Evolutionary conservation across 768 basidiomycete species (phyloP).

Genomic region (Collybiopsis confluens): DNA sequence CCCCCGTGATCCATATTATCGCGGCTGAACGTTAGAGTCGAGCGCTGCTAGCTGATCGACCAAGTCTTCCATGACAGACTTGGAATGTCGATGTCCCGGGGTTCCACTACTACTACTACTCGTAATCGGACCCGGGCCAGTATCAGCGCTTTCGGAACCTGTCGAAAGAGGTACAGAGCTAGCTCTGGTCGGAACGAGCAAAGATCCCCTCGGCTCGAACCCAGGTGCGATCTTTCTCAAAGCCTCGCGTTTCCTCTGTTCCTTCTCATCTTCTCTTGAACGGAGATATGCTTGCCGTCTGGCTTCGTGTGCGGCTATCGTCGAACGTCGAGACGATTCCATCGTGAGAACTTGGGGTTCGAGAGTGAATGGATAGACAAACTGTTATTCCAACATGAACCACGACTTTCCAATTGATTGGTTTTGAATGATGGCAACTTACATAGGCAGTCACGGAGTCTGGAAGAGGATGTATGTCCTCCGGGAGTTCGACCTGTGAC

Average conservation of each 20-base stretch:
- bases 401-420: not conserved
- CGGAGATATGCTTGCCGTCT: constrained; percentile 70
- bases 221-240: constrained; percentile 80
- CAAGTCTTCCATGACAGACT: constrained; percentile 75
- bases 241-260: constrained; percentile 59
- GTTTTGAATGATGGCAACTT: constrained; percentile 13
- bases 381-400: constrained; percentile 46
- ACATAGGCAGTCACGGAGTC: constrained; percentile 89
- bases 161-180: constrained; percentile 1
- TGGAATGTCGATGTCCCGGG: constrained; percentile 21
- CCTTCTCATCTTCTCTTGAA: constrained; percentile 75
- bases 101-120: not conserved
- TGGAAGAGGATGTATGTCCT: constrained; percentile 92
- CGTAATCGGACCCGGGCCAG: not conserved
- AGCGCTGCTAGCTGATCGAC: constrained; percentile 78
- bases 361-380: constrained; percentile 93
- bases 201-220: constrained; percentile 61
- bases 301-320: constrained; percentile 59
- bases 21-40: constrained; percentile 28
- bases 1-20: too few species aligned
- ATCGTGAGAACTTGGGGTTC: constrained; percentile 80
- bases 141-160: not conserved
- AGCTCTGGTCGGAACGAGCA: constrained; percentile 51
- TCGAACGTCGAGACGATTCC: constrained; percentile 66
- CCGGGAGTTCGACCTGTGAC: constrained; percentile 75